Evolutionary conservation across 371 early-diverging fungal species (phyloP), one percentile per base, ranked within the genome.

Genomic region (Haplosporangium sp.): DNA sequence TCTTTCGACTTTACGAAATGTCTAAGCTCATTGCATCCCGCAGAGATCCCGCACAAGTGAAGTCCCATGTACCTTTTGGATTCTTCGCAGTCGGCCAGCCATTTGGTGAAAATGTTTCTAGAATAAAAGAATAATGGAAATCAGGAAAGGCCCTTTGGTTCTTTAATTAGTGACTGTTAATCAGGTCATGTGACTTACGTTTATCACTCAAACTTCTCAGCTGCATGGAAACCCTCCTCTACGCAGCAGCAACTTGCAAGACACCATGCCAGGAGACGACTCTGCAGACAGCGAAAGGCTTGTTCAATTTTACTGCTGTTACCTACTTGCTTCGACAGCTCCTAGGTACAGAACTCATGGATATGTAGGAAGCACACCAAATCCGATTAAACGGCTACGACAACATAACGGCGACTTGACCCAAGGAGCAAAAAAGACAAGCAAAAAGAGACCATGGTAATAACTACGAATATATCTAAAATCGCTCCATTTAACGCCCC

Each of bases 341-440:
- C 72, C 79, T 0, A 74, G 83, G 8, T 86, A 68, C 75, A 74
- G 58, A 17, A 77, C 73, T 10, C 85, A 86, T 64, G 84, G 82
- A n/a, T 90, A 91, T 62, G 84, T 91, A 0, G 92, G 92, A 3
- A 88, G 90, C 38, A 91, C 92, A 3, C 91, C 91, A 1, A 82
- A 91, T 67, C 92, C 92, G 1, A 56, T 82, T 39, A 83, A 87
- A 13, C 78, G 92, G 3, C 45, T 91, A 7, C 75, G 90, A 11
- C 92, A 91, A 66, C 92, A 92, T 72, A 91, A 91, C 52, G 92
- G 92, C 2, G 87, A 87, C 44, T 82, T 91, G 39, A 68, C 77
- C 4, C 88, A 88, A 55, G 92, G 92, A 1, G 92, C 92, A n/a
- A 84, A 86, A 59, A 85, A 86, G 76, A 92, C 92, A 4, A 62